A percentile compares a stretch with the other conserved stretches of the same genome.
These are phyloP conservation scores for Polytrichum formosum DNA, from an alignment of 225 moss, liverwort and hornwort genomes.

Conservation along the genomic window DNA sequence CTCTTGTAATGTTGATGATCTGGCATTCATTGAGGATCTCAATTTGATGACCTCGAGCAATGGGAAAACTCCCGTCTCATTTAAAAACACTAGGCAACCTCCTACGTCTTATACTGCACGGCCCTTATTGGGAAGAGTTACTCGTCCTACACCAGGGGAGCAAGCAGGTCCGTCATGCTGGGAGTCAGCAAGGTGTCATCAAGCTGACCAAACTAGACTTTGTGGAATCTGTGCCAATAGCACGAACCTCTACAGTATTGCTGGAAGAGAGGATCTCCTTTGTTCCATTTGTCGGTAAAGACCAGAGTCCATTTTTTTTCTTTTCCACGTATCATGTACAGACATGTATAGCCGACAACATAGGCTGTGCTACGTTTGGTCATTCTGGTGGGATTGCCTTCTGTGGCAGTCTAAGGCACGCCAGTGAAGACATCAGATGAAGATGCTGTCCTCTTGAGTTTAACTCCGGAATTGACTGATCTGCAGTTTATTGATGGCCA, in stretches of 20 bases:
- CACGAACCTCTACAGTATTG: conserved; percentile 13
- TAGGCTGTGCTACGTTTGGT: background rate
- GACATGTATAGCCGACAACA: too few species aligned
- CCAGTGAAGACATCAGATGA: too few species aligned
- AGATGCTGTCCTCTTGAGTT: too few species aligned
- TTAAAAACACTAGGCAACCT: conserved; percentile 25
- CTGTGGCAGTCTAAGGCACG: too few species aligned
- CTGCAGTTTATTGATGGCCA: background rate
- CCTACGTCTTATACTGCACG: conserved; percentile 30
- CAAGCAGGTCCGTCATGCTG: conserved; percentile 48
- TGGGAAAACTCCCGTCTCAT: conserved; percentile 20
- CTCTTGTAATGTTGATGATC: conserved; percentile 16
- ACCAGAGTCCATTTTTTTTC: background rate
- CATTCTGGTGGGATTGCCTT: background rate
- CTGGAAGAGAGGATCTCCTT: conserved; percentile 13
- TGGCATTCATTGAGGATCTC: conserved; percentile 21
- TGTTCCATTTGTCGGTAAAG: conserved; percentile 45
- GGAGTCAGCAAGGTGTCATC: conserved; percentile 19
- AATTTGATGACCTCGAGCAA: conserved; percentile 15
- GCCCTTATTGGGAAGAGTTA: conserved; percentile 7
- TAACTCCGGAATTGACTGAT: background rate
- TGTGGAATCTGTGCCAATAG: conserved; percentile 34
- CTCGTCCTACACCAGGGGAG: conserved; percentile 37
- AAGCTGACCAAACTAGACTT: conserved; percentile 23
- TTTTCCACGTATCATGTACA: too few species aligned